These are phyloP conservation scores for Hysterangium stoloniferum DNA, from an alignment of 768 basidiomycete species.

Conservation along the genomic window DNA sequence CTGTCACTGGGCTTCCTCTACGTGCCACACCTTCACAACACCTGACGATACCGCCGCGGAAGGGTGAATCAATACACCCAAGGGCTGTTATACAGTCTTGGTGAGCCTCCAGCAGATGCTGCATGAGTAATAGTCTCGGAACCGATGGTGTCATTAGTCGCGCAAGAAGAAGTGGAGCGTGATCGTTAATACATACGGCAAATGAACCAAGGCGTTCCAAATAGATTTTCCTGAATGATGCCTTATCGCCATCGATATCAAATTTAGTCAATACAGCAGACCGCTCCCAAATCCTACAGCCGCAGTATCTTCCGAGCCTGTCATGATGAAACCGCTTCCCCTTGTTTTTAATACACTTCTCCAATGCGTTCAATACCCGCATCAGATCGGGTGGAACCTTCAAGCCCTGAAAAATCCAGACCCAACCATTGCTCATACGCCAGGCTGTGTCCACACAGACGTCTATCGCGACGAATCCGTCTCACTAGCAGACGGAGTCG, in stretches of 20 bases:
- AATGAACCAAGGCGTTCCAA: constrained; percentile 14
- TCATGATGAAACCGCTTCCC: constrained; percentile 63
- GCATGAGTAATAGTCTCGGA: constrained; percentile 43
- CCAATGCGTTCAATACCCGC: constrained; percentile 40
- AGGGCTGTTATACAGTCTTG: constrained; percentile 86
- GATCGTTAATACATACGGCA: not conserved
- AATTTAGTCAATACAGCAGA: constrained; percentile 75
- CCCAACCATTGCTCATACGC: constrained; percentile 69
- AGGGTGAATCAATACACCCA: constrained; percentile 84
- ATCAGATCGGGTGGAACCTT: constrained; percentile 40
- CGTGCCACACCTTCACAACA: constrained; percentile 83
- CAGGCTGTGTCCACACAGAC: constrained; percentile 45
- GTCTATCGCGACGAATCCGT: constrained; percentile 26
- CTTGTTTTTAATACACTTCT: constrained; percentile 24
- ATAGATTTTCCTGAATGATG: constrained; percentile 58
- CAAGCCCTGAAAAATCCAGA: constrained; percentile 69
- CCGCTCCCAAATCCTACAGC: constrained; percentile 79
- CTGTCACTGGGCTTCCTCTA: constrained; percentile 40
- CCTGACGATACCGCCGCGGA: constrained; percentile 88
- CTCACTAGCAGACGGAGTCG: constrained; percentile 20
- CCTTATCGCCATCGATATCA: constrained; percentile 68
- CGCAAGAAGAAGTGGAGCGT: constrained; percentile 23
- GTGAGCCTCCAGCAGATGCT: constrained; percentile 77
- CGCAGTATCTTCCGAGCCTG: constrained; percentile 86
- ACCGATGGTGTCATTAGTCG: constrained; percentile 33